Base-by-base conservation (phyloP, 1,284 basidiomycete species). In the Cutaneotrichosporon cutaneum region DNA sequence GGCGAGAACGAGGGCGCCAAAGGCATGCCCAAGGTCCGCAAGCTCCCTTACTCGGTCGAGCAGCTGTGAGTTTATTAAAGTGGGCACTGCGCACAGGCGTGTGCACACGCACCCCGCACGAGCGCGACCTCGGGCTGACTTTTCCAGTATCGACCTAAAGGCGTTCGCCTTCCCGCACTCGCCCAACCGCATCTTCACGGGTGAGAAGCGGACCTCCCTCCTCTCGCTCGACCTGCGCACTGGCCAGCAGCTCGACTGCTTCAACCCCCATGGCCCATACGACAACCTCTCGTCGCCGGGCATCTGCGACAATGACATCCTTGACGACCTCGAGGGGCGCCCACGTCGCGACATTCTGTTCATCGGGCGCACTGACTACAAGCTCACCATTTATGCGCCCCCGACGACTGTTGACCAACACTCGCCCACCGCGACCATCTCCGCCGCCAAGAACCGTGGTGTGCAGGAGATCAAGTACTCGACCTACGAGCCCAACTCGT, bases 151-250 rank as follows among this genome's bases (percentile, higher is more conserved):
- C 71, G 74, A 79, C 50, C 59, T 75, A 4, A 76, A 76, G 4
- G 77, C 78, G 5, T 79, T 78, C 63, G 74, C 74, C 7, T 78
- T 79, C 61, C 77, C 78, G 4, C 70, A 76, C 61, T 71, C 72
- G 30, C 76, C 76, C 5, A 72, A 68, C 30, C 73, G 75, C 30
- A 53, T 78, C 47, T 77, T 80, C 62, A 80, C 78, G 8, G 78
- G 78, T 18, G 72, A 73, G 11, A 79, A 79, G 58, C 68, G 74
- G 24, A 77, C 78, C 0, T 79, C 77, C 4, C 68, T 80, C 42
- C 63, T 79, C 22, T 76, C 74, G 8, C 68, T 80, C 33, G 77
- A 80, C 60, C 67, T 80, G 10, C 73, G 74, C 13, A 77, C 77
- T 1, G 78, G 78, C 8, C 67, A 75, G 59, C 71, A 73, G 53